These are phyloP conservation scores for Venturia oleaginea DNA, from an alignment of 2,329 filamentous ascomycete species.

Conservation along the genomic window DNA sequence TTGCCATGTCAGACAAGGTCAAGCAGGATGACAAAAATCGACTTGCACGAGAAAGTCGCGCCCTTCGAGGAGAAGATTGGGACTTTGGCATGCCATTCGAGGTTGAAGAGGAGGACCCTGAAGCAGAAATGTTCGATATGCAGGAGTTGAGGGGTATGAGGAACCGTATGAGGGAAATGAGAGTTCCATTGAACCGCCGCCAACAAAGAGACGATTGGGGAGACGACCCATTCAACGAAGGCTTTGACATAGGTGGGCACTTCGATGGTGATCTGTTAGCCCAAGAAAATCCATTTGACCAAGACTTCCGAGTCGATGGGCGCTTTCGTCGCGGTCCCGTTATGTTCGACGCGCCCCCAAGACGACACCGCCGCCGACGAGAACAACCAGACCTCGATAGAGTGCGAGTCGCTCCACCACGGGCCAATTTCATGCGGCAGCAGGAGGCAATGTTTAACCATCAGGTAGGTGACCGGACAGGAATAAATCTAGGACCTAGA, in stretches of 20 bases:
- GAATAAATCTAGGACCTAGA: neutral
- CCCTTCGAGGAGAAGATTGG: neutral
- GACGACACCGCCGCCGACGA: neutral
- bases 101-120: neutral
- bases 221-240: neutral
- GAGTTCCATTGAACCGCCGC: neutral
- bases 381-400: neutral
- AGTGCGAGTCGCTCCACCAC: neutral
- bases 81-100: conserved; percentile 7
- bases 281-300: neutral
- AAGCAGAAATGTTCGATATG: neutral
- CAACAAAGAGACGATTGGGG: neutral
- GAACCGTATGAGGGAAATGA: neutral
- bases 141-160: neutral
- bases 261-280: neutral
- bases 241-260: neutral
- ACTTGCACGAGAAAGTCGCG: neutral
- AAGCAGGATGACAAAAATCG: conserved; percentile 23
- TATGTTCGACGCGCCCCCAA: neutral
- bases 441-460: neutral
- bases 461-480: neutral
- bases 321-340: neutral
- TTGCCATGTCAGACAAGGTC: conserved; percentile 50
- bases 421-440: neutral
- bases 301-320: neutral